Conservation (phyloP, 1,284 basidiomycete genomes). For the Ceratobasidium sp. region DNA sequence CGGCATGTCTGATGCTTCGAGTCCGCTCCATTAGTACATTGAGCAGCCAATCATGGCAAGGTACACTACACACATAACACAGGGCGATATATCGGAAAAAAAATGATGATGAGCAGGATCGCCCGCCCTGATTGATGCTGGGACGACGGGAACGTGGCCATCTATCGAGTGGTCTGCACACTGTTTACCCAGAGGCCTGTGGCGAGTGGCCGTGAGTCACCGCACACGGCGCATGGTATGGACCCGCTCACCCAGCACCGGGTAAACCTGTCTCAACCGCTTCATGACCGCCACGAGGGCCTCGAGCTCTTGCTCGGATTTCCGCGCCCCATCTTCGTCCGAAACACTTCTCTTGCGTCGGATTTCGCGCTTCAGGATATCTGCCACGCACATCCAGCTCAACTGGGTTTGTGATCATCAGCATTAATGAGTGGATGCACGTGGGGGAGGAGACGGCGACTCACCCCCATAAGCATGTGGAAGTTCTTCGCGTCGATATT, state of each 20-base stretch:
- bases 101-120: background rate
- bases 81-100: constrained; percentile 38
- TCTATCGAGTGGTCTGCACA: constrained; percentile 7
- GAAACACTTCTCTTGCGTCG: constrained; percentile 64
- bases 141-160: background rate
- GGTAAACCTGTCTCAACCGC: constrained; percentile 56
- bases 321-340: constrained; percentile 59
- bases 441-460: constrained; percentile 2
- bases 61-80: background rate
- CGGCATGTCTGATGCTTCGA: background rate
- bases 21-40: constrained; percentile 10
- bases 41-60: background rate
- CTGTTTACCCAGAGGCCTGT: constrained; percentile 36
- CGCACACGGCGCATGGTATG: background rate
- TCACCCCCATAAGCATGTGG: constrained; percentile 47
- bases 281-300: constrained; percentile 71
- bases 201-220: constrained; percentile 3
- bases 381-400: constrained; percentile 74
- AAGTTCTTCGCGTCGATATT: constrained; percentile 53
- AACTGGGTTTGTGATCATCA: constrained; percentile 21
- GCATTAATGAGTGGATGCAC: constrained; percentile 2
- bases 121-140: background rate
- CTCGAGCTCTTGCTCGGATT: constrained; percentile 69
- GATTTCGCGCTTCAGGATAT: constrained; percentile 70
- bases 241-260: constrained; percentile 26